Evolutionary conservation across 495 filamentous ascomycete species (phyloP), one percentile per base, ranked within the genome.

Genomic region (Lineolata rhizophorae): DNA sequence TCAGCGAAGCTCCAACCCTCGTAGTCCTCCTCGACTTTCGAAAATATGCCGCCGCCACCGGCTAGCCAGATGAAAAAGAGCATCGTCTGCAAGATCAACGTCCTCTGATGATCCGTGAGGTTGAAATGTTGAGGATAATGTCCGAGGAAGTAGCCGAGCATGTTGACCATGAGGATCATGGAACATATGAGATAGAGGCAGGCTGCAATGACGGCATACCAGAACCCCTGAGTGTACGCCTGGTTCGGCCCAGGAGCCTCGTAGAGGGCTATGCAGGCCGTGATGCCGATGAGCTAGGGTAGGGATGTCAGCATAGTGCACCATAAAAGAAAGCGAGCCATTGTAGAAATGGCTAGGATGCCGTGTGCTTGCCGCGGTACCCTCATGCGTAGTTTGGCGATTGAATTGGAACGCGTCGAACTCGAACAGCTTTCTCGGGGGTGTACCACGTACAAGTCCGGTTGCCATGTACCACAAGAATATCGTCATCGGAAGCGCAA

Each of bases 51-150:
- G 6, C 53, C 70, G 12, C 70, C 70, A 14, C 70, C 60, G 3
- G 62, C 58, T 2, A 75, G 49, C 70, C 70, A 75, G 17, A 64
- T 45, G 29, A 70, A 65, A 39, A 73, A 68, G 19, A 62, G 49
- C 36, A 65, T 71, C 4, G 69, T 73, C 40, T 75, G 70, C 11
- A 75, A 38, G 34, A 75, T 74, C 35, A 75, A 43, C 12, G 65
- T 74, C 2, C 70, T 57, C 54, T 81, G 77, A 24, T 74, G 64
- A 36, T 80, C 72, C 10, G 74, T 73, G 10, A 84, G 55, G 6
- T 65, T 56, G 41, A 83, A 82, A 43, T 73, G 66, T 39, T 77
- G 70, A 1, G 74, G 72, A 44, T 84, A 84, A 38, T 77, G 72
- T 1, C 76, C 77, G 1, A 76, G 51, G 37, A 78, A 67, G 42